Conservation (phyloP, 148 eudicot species). For the Diospyros lotus region DNA sequence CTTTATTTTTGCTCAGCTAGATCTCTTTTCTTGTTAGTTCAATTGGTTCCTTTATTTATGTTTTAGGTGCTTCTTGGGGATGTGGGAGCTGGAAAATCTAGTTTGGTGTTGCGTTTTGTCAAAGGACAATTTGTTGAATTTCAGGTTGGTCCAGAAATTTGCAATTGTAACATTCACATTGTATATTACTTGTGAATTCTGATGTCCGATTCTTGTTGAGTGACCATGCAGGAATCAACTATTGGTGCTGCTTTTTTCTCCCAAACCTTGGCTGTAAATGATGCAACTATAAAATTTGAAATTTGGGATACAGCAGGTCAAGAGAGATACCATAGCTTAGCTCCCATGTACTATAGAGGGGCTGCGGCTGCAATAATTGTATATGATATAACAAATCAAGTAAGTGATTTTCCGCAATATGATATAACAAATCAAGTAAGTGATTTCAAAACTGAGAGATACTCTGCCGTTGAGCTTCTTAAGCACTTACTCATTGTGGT, state of each 20-base stretch:
- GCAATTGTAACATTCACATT: background rate
- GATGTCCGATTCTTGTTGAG: background rate
- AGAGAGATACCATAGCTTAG: slow-evolving; percentile 34
- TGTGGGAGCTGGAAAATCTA: slow-evolving; percentile 36
- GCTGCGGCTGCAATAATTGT: slow-evolving; percentile 30
- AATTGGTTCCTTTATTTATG: background rate
- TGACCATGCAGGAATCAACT: slow-evolving; percentile 24
- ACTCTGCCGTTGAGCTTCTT: too few species aligned
- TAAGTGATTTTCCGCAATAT: slow-evolving; percentile 5
- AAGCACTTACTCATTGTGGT: too few species aligned
- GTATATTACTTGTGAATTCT: background rate
- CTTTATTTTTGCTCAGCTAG: slow-evolving; percentile 1
- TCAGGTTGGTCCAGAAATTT: slow-evolving; percentile 17
- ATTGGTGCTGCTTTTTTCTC: slow-evolving; percentile 41
- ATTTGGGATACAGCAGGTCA: slow-evolving; percentile 42
- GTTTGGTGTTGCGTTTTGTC: slow-evolving; percentile 33
- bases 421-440: too few species aligned
- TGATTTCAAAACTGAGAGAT: too few species aligned
- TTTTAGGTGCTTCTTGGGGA: slow-evolving; percentile 35
- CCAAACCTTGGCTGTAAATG: slow-evolving; percentile 30
- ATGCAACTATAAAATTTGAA: slow-evolving; percentile 34
- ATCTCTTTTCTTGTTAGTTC: background rate
- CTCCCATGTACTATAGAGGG: slow-evolving; percentile 28
- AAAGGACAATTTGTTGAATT: slow-evolving; percentile 34
- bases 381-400: slow-evolving; percentile 38